phyloP scores from a whole-genome alignment of 768 basidiomycete species.

The Boletales sp. region DNA sequence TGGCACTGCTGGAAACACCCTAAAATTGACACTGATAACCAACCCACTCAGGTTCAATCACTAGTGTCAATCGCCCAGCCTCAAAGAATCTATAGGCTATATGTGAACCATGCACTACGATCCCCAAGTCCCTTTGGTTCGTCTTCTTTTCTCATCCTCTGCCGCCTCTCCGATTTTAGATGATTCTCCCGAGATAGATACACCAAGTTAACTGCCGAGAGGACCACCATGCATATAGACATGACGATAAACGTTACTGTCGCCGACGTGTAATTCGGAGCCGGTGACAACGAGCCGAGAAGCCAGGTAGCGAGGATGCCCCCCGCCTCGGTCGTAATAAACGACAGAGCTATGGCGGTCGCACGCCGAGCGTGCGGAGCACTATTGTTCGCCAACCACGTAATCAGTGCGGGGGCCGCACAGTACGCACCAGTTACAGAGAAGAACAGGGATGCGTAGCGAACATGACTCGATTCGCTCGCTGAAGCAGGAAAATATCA shows the following conservation, averaged over 20 bases:
- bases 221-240: slow-evolving; percentile 38
- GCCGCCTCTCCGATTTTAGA: slow-evolving; percentile 40
- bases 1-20: no score
- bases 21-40: no score
- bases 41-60: no score
- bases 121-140: slow-evolving; percentile 47
- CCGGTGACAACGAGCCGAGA: slow-evolving; percentile 45
- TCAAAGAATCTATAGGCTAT: slow-evolving; percentile 36
- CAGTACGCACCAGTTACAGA: slow-evolving; percentile 50
- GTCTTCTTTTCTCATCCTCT: slow-evolving; percentile 27
- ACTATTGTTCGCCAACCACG: slow-evolving; percentile 63
- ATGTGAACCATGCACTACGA: slow-evolving; percentile 54
- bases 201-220: slow-evolving; percentile 36
- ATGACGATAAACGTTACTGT: slow-evolving; percentile 35
- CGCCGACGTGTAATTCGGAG: slow-evolving; percentile 49
- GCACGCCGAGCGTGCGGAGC: slow-evolving; percentile 55
- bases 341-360: slow-evolving; percentile 54
- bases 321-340: slow-evolving; percentile 54
- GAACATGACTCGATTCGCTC: slow-evolving; percentile 34
- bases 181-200: slow-evolving; percentile 45
- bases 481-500: slow-evolving; percentile 7
- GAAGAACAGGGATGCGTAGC: slow-evolving; percentile 58
- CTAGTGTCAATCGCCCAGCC: no score
- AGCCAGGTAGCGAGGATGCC: slow-evolving; percentile 64
- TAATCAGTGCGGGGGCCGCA: slow-evolving; percentile 48